Evolutionary conservation across 306 rosid species (phyloP).

Genomic region (Vicia sativa): DNA sequence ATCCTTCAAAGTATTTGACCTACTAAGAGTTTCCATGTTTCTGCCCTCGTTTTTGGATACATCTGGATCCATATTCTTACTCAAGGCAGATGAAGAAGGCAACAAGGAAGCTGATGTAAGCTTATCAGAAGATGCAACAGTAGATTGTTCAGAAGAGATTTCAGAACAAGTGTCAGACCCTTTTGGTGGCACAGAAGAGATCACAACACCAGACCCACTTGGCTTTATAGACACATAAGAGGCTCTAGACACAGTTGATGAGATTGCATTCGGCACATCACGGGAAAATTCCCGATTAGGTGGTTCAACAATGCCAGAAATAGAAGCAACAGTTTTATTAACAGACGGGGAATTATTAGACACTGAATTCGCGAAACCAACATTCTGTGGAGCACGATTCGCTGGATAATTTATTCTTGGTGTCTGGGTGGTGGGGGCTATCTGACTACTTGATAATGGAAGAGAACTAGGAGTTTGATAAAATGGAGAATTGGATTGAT

Average conservation of each 20-base stretch:
- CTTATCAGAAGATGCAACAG: constrained; percentile 47
- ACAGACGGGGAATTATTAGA: constrained; percentile 51
- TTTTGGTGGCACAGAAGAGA: constrained; percentile 46
- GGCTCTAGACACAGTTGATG: constrained; percentile 45
- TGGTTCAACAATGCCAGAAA: constrained; percentile 48
- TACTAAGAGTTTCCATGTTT: constrained; percentile 55
- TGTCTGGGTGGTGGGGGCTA: constrained; percentile 66
- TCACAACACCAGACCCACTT: constrained; percentile 46
- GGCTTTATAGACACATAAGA: constrained; percentile 57
- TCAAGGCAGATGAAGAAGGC: constrained; percentile 39
- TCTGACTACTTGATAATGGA: constrained; percentile 62
- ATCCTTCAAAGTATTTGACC: constrained; percentile 68
- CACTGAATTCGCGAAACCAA: constrained; percentile 10
- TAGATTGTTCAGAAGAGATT: constrained; percentile 38
- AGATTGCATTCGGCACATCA: constrained; percentile 49
- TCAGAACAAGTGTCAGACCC: constrained; percentile 43
- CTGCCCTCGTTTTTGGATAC: constrained; percentile 46
- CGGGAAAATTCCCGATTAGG: constrained; percentile 54
- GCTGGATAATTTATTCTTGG: constrained; percentile 60
- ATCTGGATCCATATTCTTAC: constrained; percentile 48
- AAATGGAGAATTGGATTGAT: constrained; percentile 46
- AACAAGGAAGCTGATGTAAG: constrained; percentile 37
- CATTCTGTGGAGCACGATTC: constrained; percentile 56
- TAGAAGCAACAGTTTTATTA: constrained; percentile 49
- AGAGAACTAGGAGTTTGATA: constrained; percentile 54